Conservation (phyloP, 495 filamentous ascomycete genomes). For the Filosporella fistucella region DNA sequence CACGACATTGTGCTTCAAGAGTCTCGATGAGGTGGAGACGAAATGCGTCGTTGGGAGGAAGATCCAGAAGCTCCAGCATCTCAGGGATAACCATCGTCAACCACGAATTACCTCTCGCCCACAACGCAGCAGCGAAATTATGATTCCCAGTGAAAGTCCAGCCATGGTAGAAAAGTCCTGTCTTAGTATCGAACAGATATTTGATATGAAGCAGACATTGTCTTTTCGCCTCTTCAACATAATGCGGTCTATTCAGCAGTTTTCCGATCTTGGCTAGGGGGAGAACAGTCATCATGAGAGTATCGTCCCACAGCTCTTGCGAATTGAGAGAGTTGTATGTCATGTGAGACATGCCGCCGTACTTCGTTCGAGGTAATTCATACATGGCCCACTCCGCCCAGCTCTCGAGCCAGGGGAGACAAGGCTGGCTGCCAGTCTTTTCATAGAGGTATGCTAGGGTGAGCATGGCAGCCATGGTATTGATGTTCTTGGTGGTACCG, state of each 20-base stretch:
- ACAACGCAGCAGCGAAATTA: constrained; percentile 64
- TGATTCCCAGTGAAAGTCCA: constrained; percentile 70
- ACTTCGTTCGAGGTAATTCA: constrained; percentile 60
- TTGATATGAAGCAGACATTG: constrained; percentile 70
- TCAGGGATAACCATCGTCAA: constrained; percentile 72
- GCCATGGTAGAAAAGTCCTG: constrained; percentile 70
- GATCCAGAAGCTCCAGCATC: constrained; percentile 61
- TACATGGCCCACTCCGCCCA: constrained; percentile 78
- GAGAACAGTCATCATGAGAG: constrained; percentile 77
- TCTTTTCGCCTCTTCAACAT: constrained; percentile 67
- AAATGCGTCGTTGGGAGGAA: constrained; percentile 51
- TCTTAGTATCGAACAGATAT: constrained; percentile 62
- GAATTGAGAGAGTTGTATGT: constrained; percentile 62
- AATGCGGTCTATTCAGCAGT: constrained; percentile 56
- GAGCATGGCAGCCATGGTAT: constrained; percentile 71
- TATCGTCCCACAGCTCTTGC: constrained; percentile 73
- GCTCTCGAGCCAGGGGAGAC: constrained; percentile 64
- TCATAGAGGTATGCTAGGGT: constrained; percentile 70
- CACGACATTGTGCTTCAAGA: constrained; percentile 57
- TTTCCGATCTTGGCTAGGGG: constrained; percentile 72
- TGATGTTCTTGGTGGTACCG: constrained; percentile 75
- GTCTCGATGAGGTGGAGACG: constrained; percentile 56
- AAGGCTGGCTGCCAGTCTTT: constrained; percentile 54
- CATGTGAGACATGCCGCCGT: constrained; percentile 70
- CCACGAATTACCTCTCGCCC: constrained; percentile 65